phyloP scores from a whole-genome alignment of 306 rosid genomes.

The Sphenostylis stenocarpa region DNA sequence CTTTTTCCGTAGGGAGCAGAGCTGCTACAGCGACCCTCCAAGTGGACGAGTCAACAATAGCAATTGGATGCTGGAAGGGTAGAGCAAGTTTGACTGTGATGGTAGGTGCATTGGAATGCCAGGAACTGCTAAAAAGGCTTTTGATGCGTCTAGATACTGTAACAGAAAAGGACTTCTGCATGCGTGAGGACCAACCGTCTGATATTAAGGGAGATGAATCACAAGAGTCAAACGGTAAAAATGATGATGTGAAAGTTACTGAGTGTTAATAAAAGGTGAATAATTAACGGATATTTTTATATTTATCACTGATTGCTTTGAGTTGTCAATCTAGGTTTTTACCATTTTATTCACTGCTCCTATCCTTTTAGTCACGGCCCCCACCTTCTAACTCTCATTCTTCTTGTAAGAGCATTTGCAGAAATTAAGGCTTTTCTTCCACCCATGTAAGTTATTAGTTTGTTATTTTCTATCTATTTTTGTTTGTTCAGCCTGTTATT shows the following conservation, averaged over 20 bases:
- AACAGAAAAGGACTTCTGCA: slow-evolving; percentile 34
- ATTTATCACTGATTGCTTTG: background rate
- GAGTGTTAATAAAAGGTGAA: background rate
- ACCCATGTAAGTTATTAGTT: background rate
- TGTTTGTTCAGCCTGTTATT: background rate
- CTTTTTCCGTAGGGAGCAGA: slow-evolving; percentile 46
- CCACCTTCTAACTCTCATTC: background rate
- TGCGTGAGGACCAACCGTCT: slow-evolving; percentile 25
- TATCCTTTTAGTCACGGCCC: background rate
- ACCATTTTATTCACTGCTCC: background rate
- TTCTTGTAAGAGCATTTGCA: background rate
- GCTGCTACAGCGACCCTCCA: slow-evolving; percentile 31
- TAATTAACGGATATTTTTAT: background rate
- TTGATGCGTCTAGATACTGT: slow-evolving; percentile 40
- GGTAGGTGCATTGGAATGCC: slow-evolving; percentile 80
- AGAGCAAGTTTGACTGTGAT: slow-evolving; percentile 69
- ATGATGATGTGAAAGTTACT: slow-evolving; percentile 22
- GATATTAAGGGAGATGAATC: slow-evolving; percentile 27
- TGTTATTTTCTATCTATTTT: background rate
- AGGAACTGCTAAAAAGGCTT: slow-evolving; percentile 80
- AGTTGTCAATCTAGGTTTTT: background rate
- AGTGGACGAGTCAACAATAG: slow-evolving; percentile 66
- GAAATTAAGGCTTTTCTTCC: background rate
- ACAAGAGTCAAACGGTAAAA: slow-evolving; percentile 27
- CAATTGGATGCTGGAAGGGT: slow-evolving; percentile 96